Base-by-base conservation (phyloP, 2,329 filamentous ascomycete species). In the Onygena corvina region DNA sequence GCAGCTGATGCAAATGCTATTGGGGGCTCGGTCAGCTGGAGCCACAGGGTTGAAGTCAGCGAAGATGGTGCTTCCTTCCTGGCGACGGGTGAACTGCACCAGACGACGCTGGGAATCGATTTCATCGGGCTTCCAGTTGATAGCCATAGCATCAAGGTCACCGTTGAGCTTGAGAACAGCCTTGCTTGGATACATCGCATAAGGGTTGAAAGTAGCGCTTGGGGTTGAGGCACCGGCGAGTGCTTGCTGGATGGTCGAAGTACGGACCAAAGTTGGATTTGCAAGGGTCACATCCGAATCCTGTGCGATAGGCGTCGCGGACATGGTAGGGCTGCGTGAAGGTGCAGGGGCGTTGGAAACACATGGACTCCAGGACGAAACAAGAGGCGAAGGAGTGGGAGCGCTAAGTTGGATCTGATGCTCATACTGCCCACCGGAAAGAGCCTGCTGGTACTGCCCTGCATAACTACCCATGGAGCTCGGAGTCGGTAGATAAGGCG, bases 1-100 rank as follows among this genome's bases (percentile, higher is more conserved):
- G 72, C 92, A 98, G 67, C 89, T 95, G 63, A 98, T 86, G 68
- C 88, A 94, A 53, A 93, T 90, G 67, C 84, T 88, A 69, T 90
- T 85, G 2, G 82, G 79, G 1, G 83, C 79, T 18, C 88, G 80
- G 54, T 94, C 85, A 59, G 87, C 85, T 11, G 80, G 79, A 12
- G 84, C 75, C 42, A 95, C 81, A 0, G 88, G 74, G 46, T 82
- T 79, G 70, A 96, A 96, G 11, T 76, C 83, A 11, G 86, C 80
- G 29, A 81, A 83, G 50, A 96, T 83, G 3, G 84, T 86, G 61
- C 84, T 89, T 23, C 87, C 88, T 29, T 74, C 75, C 66, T 96
- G 90, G 52, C 78, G 79, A 59, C 92, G 83, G 58, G 77, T 82
- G 70, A 98, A 98, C 58, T 89, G 79, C 14, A 98, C 89, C 31